Percentiles rank a stretch among this genome's conserved stretches.
Conservation (phyloP, 257 asterid genomes). For the Solanum chiquidenum region DNA sequence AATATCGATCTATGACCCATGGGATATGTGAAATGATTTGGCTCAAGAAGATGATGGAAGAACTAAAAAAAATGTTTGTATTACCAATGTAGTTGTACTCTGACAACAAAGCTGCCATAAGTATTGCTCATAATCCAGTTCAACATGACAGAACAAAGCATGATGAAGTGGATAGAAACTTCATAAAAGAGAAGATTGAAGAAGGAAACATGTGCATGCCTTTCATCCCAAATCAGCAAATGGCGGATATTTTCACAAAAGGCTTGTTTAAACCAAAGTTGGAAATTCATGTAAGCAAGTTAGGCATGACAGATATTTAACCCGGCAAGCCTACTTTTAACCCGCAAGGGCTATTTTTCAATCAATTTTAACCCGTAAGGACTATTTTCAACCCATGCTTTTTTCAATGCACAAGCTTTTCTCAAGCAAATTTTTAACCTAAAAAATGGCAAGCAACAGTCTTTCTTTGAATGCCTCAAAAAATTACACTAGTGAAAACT, state of each 20-base stretch:
- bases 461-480: too few species aligned
- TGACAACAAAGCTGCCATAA: neutral
- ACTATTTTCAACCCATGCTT: neutral
- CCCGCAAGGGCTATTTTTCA: neutral
- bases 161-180: neutral
- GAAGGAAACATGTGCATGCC: neutral
- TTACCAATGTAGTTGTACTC: neutral
- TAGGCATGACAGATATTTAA: neutral
- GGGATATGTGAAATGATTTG: neutral
- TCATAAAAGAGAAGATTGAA: neutral
- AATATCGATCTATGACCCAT: neutral
- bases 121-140: neutral
- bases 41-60: neutral
- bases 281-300: neutral
- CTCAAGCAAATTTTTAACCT: neutral
- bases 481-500: too few species aligned
- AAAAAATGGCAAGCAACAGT: too few species aligned
- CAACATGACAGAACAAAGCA: neutral
- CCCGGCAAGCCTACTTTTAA: neutral
- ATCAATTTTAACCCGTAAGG: neutral
- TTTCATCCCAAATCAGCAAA: neutral
- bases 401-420: neutral
- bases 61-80: neutral
- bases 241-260: neutral
- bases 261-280: neutral